Base-by-base conservation (phyloP, 2,329 filamentous ascomycete genomes). In the Bipolaris gigantea region DNA sequence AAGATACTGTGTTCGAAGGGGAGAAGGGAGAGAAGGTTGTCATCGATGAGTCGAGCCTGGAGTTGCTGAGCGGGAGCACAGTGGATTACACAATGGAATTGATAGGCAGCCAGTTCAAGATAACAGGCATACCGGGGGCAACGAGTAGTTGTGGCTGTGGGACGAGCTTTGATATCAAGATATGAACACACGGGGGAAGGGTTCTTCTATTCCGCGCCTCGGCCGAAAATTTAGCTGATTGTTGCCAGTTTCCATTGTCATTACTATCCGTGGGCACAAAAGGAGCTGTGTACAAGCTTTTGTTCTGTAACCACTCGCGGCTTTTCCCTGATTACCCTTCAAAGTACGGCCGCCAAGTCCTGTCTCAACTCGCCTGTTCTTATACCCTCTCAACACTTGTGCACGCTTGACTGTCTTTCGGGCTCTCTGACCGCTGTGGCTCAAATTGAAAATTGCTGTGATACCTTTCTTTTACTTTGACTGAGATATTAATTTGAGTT, bases 141-240 rank as follows among this genome's bases (percentile, higher is more conserved):
- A 91, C 89, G 53, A 97, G 92, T 76, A 96, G 90, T 73, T 99
- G 94, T 78, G 94, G 94, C 1, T 99, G 94, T 75, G 94, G 94
- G 7, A 97, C 93, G 15, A 97, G 93, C 73, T 99, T 99, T 76
- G 94, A 97, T 77, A 91, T 97, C 62, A 91, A 92, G 54, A 52
- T 73, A 52, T 73, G 51, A 60, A 46, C 25, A 23, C 30, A 30
- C 16, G 30, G n/a, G 19, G 11, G 16, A 13, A 10, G 13, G n/a
- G 6, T 36, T 36, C 13, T n/a, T 16, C 21, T 9, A 3, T 9
- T n/a, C 6, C 5, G 13, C 1, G 4, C 23, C 5, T 15, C 4
- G 13, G 13, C 18, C n/a, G 19, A 40, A 5, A 3, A 25, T 4
- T 32, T 10, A 30, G 10, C 35, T 16, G 10, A 19, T 35, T 6